Evolutionary conservation across 176 grass and related monocot species (phyloP).

Genomic region (Aegilops sharonensis): DNA sequence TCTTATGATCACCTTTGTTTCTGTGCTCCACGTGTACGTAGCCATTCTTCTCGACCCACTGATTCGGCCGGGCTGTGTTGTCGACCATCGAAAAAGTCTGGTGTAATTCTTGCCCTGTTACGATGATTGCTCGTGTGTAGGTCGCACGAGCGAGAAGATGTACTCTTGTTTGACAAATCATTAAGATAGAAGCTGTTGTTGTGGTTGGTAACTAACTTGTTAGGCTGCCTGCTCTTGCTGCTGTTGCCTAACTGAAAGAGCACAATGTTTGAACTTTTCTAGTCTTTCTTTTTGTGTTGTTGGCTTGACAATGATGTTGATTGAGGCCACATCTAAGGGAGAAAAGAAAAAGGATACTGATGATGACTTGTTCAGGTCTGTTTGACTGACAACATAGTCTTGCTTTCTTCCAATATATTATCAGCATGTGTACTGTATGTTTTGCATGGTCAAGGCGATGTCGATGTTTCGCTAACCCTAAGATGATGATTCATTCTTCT

Average conservation of each 20-base stretch:
- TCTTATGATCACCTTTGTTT: slow-evolving; percentile 27
- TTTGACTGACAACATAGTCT: not conserved
- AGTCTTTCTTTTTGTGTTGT: not conserved
- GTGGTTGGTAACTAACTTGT: not conserved
- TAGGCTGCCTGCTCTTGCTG: not conserved
- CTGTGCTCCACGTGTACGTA: slow-evolving; percentile 16
- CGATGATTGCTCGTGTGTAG: not conserved
- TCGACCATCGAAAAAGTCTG: not conserved
- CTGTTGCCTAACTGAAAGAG: not conserved
- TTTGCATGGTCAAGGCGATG: not conserved
- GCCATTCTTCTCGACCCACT: slow-evolving; percentile 19
- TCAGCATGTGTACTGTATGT: not conserved
- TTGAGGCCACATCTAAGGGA: not conserved
- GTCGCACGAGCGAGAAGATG: not conserved
- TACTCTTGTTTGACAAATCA: slow-evolving; percentile 2
- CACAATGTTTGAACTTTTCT: not conserved
- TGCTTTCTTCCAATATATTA: not conserved
- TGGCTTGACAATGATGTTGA: not conserved
- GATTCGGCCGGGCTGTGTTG: slow-evolving; percentile 1
- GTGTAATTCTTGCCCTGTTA: slow-evolving; percentile 4
- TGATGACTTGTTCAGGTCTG: not conserved
- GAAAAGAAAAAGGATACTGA: not conserved
- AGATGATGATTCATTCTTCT: not conserved
- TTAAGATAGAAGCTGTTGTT: not conserved
- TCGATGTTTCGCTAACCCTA: not conserved